Evolutionary conservation across 148 eudicot genomes (phyloP).

Genomic region (Arbutus unedo): DNA sequence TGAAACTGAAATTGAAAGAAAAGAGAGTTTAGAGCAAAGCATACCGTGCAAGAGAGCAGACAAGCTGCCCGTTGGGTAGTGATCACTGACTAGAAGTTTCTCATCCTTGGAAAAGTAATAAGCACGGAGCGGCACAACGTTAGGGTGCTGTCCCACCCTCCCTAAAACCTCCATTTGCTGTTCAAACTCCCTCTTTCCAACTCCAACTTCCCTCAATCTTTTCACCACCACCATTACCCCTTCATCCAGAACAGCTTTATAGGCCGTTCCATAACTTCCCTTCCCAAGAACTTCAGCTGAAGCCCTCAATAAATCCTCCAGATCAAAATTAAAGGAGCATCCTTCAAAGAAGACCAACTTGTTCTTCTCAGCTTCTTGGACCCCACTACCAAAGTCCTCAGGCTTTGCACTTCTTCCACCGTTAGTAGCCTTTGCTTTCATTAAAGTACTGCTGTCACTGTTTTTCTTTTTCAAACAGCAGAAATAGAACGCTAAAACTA

Average conservation of each 20-base stretch:
- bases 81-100: conserved; percentile 83
- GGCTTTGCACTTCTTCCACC: conserved; percentile 54
- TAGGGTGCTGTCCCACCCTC: conserved; percentile 57
- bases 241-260: conserved; percentile 89
- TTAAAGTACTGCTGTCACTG: conserved; percentile 16
- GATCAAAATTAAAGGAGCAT: conserved; percentile 72
- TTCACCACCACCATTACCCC: conserved; percentile 74
- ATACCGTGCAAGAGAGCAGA: conserved; percentile 82
- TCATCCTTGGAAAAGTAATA: conserved; percentile 93
- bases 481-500: conserved; percentile 30
- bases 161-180: conserved; percentile 76
- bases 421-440: conserved; percentile 42
- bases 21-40: conserved; percentile 1
- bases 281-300: conserved; percentile 98
- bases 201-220: conserved; percentile 71
- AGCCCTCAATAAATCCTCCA: conserved; percentile 92
- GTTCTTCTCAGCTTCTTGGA: conserved; percentile 87
- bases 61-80: conserved; percentile 64
- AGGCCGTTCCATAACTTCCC: conserved; percentile 88
- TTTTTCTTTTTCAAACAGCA: conserved; percentile 58
- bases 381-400: conserved; percentile 92
- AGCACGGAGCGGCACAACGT: conserved; percentile 70
- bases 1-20: neutral
- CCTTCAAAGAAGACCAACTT: conserved; percentile 81
- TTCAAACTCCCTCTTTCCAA: conserved; percentile 82